phyloP scores from a whole-genome alignment of 2,329 filamentous ascomycete genomes.

The Dactylonectria macrodidyma region DNA sequence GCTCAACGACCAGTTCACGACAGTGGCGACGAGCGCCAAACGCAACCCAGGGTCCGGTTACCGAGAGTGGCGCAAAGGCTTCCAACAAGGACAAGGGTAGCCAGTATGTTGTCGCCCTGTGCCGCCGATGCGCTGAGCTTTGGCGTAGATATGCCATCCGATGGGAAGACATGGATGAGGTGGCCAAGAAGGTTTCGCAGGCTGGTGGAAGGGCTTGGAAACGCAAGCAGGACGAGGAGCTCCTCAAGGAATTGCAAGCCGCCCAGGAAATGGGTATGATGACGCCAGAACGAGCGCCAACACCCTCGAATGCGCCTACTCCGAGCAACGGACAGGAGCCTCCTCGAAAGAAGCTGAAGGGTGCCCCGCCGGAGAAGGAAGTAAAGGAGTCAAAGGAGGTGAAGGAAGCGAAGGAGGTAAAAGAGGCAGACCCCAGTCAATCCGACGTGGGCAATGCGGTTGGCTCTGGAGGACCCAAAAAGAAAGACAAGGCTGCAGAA shows the following conservation, averaged over 20 bases:
- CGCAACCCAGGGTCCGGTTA: slow-evolving; percentile 78
- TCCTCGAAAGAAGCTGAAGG: slow-evolving; percentile 77
- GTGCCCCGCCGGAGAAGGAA: slow-evolving; percentile 61
- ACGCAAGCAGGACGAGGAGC: slow-evolving; percentile 91
- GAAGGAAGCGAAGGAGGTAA: slow-evolving; percentile 60
- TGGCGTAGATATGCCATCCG: slow-evolving; percentile 98
- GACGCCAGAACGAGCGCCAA: slow-evolving; percentile 61
- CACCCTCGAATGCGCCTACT: slow-evolving; percentile 47
- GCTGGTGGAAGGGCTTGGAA: slow-evolving; percentile 88
- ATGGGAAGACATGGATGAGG: slow-evolving; percentile 94
- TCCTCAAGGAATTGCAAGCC: slow-evolving; percentile 79
- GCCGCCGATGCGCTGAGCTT: slow-evolving; percentile 89
- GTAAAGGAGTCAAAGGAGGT: slow-evolving; percentile 56
- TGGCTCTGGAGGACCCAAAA: slow-evolving; percentile 61
- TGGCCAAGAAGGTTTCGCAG: slow-evolving; percentile 87
- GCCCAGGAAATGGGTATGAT: slow-evolving; percentile 72
- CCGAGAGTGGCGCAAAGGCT: slow-evolving; percentile 68
- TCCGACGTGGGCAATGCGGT: slow-evolving; percentile 62
- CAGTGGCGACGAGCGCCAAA: slow-evolving; percentile 94
- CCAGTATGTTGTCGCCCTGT: slow-evolving; percentile 85
- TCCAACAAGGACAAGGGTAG: slow-evolving; percentile 83
- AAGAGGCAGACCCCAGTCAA: slow-evolving; percentile 62
- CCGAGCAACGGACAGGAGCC: slow-evolving; percentile 61
- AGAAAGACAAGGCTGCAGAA: slow-evolving; percentile 71
- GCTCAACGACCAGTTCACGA: slow-evolving; percentile 81